phyloP scores from a whole-genome alignment of 2,329 filamentous ascomycete species.

The Penicillium thymicola region DNA sequence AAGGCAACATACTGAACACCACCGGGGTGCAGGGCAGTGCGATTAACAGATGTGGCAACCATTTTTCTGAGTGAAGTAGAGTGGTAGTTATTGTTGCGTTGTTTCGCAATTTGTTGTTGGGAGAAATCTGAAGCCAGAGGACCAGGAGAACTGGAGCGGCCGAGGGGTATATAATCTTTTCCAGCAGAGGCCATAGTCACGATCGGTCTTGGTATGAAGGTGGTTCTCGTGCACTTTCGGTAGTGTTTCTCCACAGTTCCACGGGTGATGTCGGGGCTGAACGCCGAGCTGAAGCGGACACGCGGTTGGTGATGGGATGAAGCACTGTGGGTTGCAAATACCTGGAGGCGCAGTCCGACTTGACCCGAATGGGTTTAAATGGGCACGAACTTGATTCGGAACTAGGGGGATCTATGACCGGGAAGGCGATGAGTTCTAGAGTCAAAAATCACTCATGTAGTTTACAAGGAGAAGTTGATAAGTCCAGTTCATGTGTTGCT shows the following conservation, averaged over 20 bases:
- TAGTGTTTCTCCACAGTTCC: constrained; percentile 39
- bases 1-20: constrained; percentile 74
- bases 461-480: neutral
- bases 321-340: constrained; percentile 25
- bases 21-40: constrained; percentile 83
- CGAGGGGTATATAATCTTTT: constrained; percentile 45
- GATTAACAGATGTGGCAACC: constrained; percentile 68
- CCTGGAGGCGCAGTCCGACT: constrained; percentile 28
- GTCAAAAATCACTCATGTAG: constrained; percentile 7
- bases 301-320: constrained; percentile 22
- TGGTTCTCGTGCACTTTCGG: constrained; percentile 23
- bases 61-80: constrained; percentile 54
- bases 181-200: constrained; percentile 33
- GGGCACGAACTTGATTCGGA: constrained; percentile 25
- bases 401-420: constrained; percentile 2
- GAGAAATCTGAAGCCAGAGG: constrained; percentile 55
- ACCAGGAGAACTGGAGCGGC: constrained; percentile 44
- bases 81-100: constrained; percentile 58
- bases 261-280: constrained; percentile 41
- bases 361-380: constrained; percentile 27
- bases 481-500: neutral
- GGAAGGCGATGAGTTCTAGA: constrained; percentile 3
- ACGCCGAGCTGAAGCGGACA: constrained; percentile 24
- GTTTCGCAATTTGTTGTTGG: constrained; percentile 56
- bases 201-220: constrained; percentile 24